These are phyloP conservation scores for Ogataea trehaloabstinens DNA, from an alignment of 805 yeast genomes.

Conservation along the genomic window DNA sequence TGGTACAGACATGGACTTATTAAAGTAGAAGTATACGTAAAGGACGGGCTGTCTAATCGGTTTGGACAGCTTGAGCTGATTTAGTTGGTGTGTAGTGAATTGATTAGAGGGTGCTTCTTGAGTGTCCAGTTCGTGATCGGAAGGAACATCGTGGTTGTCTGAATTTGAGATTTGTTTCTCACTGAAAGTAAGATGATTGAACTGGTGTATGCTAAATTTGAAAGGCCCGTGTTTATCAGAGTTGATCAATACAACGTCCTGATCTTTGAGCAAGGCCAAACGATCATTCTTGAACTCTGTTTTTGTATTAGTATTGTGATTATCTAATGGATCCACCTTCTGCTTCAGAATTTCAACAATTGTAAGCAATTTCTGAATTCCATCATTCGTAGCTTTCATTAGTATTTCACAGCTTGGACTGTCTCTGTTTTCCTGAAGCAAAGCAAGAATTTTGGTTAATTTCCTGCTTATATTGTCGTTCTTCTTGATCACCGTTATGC, in stretches of 20 bases:
- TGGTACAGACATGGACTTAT: conserved; percentile 1
- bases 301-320: background rate
- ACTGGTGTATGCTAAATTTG: conserved; percentile 16
- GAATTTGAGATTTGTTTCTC: no score
- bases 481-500: conserved; percentile 18
- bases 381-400: conserved; percentile 18
- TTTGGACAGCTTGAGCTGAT: conserved; percentile 12
- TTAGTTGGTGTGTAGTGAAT: conserved; percentile 8
- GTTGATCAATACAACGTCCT: conserved; percentile 3
- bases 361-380: conserved; percentile 29
- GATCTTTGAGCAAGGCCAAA: conserved; percentile 13
- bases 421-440: conserved; percentile 1
- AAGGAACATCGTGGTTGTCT: conserved; percentile 1
- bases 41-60: conserved; percentile 21
- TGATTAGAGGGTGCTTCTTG: background rate
- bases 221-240: conserved; percentile 3
- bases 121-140: background rate
- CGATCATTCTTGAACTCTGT: conserved; percentile 11
- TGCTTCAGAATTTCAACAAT: conserved; percentile 31
- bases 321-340: conserved; percentile 10
- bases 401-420: conserved; percentile 13
- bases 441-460: conserved; percentile 16
- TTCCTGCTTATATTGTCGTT: conserved; percentile 24
- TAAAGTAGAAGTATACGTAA: conserved; percentile 23
- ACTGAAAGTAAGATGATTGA: conserved; percentile 23